Evolutionary conservation across 2,329 filamentous ascomycete genomes (phyloP).

Genomic region (Nigrospora oryzae): DNA sequence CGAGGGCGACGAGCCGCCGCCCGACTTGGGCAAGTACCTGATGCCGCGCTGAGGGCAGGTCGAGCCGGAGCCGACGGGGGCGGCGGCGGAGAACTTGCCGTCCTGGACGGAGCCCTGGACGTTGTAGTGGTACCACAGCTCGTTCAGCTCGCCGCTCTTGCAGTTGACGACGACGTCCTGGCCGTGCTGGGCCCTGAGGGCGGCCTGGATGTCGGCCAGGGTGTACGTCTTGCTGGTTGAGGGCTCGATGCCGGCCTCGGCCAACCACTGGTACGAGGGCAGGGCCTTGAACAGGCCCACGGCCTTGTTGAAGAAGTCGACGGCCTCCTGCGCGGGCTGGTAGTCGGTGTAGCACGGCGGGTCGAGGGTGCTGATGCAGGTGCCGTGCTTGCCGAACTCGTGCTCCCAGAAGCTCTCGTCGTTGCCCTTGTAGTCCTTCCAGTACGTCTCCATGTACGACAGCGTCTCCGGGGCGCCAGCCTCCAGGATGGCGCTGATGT

Average conservation of each 20-base stretch:
- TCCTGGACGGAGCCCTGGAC: constrained; percentile 47
- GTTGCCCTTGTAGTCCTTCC: constrained; percentile 59
- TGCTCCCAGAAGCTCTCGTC: constrained; percentile 64
- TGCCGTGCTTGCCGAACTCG: constrained; percentile 68
- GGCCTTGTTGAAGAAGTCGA: constrained; percentile 60
- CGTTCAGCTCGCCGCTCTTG: constrained; percentile 33
- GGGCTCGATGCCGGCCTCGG: constrained; percentile 51
- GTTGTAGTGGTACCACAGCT: constrained; percentile 58
- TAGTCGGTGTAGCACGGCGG: constrained; percentile 58
- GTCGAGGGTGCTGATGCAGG: constrained; percentile 62
- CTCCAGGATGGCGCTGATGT: constrained; percentile 55
- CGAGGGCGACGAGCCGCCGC: not conserved
- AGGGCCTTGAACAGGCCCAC: constrained; percentile 59
- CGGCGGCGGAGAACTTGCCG: constrained; percentile 38
- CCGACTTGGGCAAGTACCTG: constrained; percentile 14
- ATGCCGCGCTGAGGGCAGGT: constrained; percentile 8
- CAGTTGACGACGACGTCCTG: constrained; percentile 52
- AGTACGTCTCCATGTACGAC: constrained; percentile 62
- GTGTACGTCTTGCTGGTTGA: constrained; percentile 49
- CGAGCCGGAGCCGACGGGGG: not conserved
- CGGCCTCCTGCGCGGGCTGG: constrained; percentile 52
- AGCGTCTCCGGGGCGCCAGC: constrained; percentile 28
- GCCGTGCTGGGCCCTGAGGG: constrained; percentile 42
- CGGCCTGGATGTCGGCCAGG: constrained; percentile 46
- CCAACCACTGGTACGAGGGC: constrained; percentile 55